Percentiles rank a stretch among this genome's conserved stretches.
Evolutionary conservation across 23 red algal genomes (phyloP).

Genomic region (Chondrus crispus): DNA sequence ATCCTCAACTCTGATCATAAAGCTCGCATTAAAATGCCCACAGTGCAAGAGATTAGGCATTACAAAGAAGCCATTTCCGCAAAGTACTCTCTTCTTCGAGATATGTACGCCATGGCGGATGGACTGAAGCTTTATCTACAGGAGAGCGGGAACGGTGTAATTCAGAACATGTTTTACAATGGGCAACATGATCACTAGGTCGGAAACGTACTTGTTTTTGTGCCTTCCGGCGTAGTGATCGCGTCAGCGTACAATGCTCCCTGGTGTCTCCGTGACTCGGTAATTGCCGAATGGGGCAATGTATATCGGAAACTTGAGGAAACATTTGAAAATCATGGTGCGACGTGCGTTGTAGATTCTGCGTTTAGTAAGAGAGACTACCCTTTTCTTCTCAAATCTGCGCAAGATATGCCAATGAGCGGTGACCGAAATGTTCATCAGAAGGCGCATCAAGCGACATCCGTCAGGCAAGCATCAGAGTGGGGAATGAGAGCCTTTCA

Average conservation of each 20-base stretch:
- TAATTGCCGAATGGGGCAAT: neutral
- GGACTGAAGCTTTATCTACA: neutral
- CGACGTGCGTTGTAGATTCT: neutral
- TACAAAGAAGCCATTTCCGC: neutral
- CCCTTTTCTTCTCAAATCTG: neutral
- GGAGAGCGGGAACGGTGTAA: neutral
- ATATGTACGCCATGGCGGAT: neutral
- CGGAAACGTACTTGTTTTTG: neutral
- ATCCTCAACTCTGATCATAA: neutral
- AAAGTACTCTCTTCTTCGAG: neutral
- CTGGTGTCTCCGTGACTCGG: neutral
- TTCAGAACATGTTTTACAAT: conserved; percentile 32
- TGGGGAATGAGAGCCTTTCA: neutral
- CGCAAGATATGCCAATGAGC: neutral
- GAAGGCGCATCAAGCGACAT: neutral
- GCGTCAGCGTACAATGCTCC: neutral
- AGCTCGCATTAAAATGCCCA: neutral
- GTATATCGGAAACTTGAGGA: neutral
- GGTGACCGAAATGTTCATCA: neutral
- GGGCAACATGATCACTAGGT: conserved; percentile 14
- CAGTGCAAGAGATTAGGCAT: neutral
- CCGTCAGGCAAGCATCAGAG: neutral
- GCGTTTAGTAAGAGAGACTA: neutral
- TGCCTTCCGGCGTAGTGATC: neutral
- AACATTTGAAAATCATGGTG: neutral